Conservation (phyloP, 768 basidiomycete genomes). For the Lactarius sanguifluus region DNA sequence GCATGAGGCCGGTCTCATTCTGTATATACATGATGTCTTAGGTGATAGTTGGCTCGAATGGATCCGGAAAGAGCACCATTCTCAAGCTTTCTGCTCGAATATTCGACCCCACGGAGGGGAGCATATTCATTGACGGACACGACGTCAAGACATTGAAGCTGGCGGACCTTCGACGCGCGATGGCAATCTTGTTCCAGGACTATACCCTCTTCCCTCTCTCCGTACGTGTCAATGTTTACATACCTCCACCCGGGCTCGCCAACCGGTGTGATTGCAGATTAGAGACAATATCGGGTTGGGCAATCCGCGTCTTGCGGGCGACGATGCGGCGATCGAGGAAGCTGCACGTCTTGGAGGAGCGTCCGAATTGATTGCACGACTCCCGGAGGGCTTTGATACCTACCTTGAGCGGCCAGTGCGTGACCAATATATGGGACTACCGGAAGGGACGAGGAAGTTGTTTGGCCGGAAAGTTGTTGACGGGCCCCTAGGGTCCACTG, state of each 20-base stretch:
- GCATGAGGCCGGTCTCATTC: not conserved
- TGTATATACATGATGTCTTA: conserved; percentile 30
- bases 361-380: conserved; percentile 56
- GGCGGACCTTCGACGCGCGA: conserved; percentile 60
- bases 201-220: conserved; percentile 79
- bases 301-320: conserved; percentile 52
- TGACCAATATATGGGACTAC: conserved; percentile 64
- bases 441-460: conserved; percentile 60
- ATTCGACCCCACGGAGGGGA: conserved; percentile 67
- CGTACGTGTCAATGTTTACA: conserved; percentile 40
- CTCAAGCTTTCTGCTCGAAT: conserved; percentile 70
- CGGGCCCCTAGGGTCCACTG: not conserved
- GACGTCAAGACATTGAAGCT: conserved; percentile 63
- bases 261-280: conserved; percentile 45
- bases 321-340: conserved; percentile 56
- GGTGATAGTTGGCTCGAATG: conserved; percentile 79
- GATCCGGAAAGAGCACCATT: conserved; percentile 78
- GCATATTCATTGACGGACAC: conserved; percentile 61
- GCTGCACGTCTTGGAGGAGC: conserved; percentile 75
- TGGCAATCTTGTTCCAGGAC: conserved; percentile 77
- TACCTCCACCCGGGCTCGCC: not conserved
- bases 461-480: conserved; percentile 56
- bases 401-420: conserved; percentile 68
- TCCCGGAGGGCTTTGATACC: conserved; percentile 68
- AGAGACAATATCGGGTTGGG: conserved; percentile 77